Percentiles rank a stretch among this genome's conserved stretches.
Conservation (phyloP, 331 rosid species). For the Acacia concinna region DNA sequence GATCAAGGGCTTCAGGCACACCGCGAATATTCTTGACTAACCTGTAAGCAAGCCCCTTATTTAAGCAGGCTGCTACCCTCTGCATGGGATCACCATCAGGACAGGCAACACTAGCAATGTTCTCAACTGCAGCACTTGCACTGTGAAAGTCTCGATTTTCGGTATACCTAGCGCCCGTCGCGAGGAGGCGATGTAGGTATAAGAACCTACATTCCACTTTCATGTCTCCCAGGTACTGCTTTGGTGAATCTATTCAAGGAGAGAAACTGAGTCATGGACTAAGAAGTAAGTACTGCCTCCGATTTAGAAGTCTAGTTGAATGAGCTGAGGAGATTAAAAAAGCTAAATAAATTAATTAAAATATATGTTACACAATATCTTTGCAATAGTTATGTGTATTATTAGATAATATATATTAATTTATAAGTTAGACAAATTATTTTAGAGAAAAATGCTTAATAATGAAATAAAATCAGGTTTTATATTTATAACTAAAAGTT, state of each 20-base stretch:
- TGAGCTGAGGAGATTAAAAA: no score
- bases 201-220: conserved; percentile 46
- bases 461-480: no score
- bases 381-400: no score
- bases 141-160: conserved; percentile 38
- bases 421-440: no score
- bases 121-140: conserved; percentile 51
- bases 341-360: no score
- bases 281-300: no score
- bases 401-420: no score
- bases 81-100: conserved; percentile 65
- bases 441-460: no score
- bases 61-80: conserved; percentile 61
- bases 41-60: conserved; percentile 56
- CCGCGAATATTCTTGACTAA: conserved; percentile 49
- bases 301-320: no score
- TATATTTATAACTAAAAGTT: no score
- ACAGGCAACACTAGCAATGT: conserved; percentile 51
- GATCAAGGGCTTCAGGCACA: conserved; percentile 45
- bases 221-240: conserved; percentile 26
- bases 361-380: no score
- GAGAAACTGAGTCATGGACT: neutral
- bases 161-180: conserved; percentile 43
- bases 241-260: conserved; percentile 13
- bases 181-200: conserved; percentile 40